Evolutionary conservation across 2,329 filamentous ascomycete genomes (phyloP).

Genomic region (Simplicillium aogashimaense): DNA sequence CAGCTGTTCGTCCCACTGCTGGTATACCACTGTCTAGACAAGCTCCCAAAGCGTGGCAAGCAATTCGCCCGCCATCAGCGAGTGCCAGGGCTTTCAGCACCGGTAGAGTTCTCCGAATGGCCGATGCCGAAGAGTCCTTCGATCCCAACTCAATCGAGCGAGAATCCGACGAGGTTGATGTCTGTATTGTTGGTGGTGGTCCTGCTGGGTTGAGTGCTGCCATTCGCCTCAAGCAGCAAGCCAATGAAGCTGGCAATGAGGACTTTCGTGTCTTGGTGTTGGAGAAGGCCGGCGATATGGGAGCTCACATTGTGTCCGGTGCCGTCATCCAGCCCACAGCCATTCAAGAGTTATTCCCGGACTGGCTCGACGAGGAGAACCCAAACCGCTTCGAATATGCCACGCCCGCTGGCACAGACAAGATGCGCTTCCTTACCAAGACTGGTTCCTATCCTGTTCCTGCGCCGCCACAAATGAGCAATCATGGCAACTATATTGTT

Average conservation of each 20-base stretch:
- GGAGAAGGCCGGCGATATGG: constrained; percentile 91
- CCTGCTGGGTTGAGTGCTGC: constrained; percentile 87
- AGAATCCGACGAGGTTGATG: constrained; percentile 88
- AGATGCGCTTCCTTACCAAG: constrained; percentile 91
- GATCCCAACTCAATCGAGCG: constrained; percentile 65
- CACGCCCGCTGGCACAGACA: constrained; percentile 73
- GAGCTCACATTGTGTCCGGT: constrained; percentile 89
- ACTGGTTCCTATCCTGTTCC: constrained; percentile 69
- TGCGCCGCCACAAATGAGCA: constrained; percentile 93
- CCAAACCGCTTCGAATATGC: constrained; percentile 78
- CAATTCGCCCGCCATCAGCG: constrained; percentile 3
- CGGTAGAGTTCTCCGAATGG: constrained; percentile 14
- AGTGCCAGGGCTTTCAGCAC: constrained; percentile 26
- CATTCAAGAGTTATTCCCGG: constrained; percentile 80
- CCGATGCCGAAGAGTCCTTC: constrained; percentile 42
- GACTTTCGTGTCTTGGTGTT: constrained; percentile 88
- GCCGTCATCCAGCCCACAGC: constrained; percentile 88
- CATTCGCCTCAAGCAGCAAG: constrained; percentile 90
- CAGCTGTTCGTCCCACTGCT: constrained; percentile 12
- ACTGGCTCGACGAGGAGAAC: constrained; percentile 88
- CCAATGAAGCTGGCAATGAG: constrained; percentile 89
- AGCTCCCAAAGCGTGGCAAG: constrained; percentile 3
- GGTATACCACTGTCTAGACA: constrained; percentile 9
- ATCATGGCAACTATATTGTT: constrained; percentile 95
- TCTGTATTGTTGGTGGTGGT: constrained; percentile 94